Evolutionary conservation across 805 yeast species (phyloP).

Genomic region (Starmerella bombi): DNA sequence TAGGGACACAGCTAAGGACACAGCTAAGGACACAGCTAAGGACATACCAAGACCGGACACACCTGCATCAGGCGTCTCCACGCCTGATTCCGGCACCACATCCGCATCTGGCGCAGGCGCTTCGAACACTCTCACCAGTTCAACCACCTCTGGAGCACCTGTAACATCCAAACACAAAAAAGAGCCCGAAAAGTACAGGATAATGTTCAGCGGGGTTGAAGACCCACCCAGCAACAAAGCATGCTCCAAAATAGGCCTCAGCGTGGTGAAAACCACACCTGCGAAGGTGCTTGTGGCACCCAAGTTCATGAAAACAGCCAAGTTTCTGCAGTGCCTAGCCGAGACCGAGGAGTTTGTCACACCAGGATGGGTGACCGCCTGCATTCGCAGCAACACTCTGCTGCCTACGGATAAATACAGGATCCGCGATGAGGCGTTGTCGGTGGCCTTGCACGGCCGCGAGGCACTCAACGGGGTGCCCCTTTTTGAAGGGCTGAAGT

Average conservation of each 20-base stretch:
- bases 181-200: not conserved
- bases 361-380: conserved; percentile 22
- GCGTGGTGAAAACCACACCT: conserved; percentile 32
- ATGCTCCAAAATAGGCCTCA: conserved; percentile 42
- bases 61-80: no score
- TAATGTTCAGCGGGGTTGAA: conserved; percentile 24
- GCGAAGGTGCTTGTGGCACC: conserved; percentile 52
- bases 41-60: not conserved
- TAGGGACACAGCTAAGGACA: not conserved
- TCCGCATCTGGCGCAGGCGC: not conserved
- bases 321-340: conserved; percentile 61
- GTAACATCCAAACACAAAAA: not conserved
- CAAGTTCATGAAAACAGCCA: conserved; percentile 69
- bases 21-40: not conserved
- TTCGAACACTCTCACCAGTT: not conserved
- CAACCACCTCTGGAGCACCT: not conserved
- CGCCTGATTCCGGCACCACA: no score
- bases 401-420: conserved; percentile 20
- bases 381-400: conserved; percentile 14
- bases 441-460: conserved; percentile 9
- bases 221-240: conserved; percentile 16
- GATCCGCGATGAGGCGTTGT: conserved; percentile 14
- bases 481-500: conserved; percentile 37
- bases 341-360: conserved; percentile 28
- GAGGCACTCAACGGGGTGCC: conserved; percentile 12